Evolutionary conservation across 352 stramenopile genomes (phyloP), one percentile per base, ranked within the genome.

Genomic region (Phytopythium delawarense): DNA sequence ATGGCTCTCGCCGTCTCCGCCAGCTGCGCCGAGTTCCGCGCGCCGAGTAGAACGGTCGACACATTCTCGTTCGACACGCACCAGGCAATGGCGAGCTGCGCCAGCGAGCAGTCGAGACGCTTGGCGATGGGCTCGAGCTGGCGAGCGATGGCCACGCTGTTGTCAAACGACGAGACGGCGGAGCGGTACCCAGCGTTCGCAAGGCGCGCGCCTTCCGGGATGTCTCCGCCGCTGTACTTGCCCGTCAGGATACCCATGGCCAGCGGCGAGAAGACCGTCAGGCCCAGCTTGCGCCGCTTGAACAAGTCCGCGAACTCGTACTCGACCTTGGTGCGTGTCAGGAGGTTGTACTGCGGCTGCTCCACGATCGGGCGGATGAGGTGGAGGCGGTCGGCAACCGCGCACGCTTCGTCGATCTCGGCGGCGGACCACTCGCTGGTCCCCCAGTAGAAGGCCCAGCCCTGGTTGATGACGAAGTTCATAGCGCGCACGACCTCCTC

Each of bases 81-180:
- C 80, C 80, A 91, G 21, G 80, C 78, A 28, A 91, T 66, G 7
- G 80, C 74, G 28, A 91, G 75, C 34, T 81, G 74, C 2, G 74
- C 65, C 9, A 79, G 67, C 11, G 63, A 68, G 44, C 77, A 83
- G 55, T 61, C 65, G 12, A 91, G 57, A 15, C 79, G 59, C 23
- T 71, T 63, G 28, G 73, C 73, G 42, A 82, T 72, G 8, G 64
- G 66, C 39, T 81, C 63, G 20, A 78, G 60, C 48, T 72, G 50
- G 16, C 77, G 56, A 49, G 63, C 45, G 39, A 72, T 72, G 52
- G 66, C 64, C 35, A 62, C 60, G 2, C 40, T 39, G 5, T 58
- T 56, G 32, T 58, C 45, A 6, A 74, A 50, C 42, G 72, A 67
- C 21, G 62, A 71, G 25, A 81, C 34, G 40, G 70, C 59, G 1